phyloP scores from a whole-genome alignment of 176 grass and related monocot species.

The Oryza nivara region DNA sequence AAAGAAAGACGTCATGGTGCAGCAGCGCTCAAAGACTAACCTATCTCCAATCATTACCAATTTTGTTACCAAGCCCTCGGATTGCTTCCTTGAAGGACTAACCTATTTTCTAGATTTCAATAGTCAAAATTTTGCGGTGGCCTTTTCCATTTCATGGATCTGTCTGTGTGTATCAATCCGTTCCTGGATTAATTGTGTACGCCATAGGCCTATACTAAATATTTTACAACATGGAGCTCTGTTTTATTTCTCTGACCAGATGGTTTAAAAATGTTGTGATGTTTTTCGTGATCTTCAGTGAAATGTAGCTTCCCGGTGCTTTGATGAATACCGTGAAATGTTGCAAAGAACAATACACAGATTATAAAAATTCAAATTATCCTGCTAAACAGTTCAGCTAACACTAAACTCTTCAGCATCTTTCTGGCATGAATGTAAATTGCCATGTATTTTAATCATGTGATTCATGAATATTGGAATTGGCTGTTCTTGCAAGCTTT shows the following conservation, averaged over 20 bases:
- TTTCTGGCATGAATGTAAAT: neutral
- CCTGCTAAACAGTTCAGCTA: neutral
- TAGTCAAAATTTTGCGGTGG: conserved; percentile 19
- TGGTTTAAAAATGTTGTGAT: neutral
- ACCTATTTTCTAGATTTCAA: neutral
- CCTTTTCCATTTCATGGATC: neutral
- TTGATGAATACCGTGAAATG: neutral
- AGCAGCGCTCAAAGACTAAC: conserved; percentile 48
- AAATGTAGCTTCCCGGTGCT: neutral
- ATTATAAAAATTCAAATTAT: neutral
- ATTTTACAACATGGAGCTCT: neutral
- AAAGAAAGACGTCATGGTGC: conserved; percentile 93
- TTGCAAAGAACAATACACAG: neutral
- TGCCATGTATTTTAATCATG: neutral
- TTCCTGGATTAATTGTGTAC: neutral
- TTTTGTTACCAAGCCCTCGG: conserved; percentile 52
- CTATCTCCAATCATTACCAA: conserved; percentile 38
- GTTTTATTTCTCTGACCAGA: neutral
- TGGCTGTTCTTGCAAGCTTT: neutral
- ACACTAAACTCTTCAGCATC: neutral
- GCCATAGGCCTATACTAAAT: neutral
- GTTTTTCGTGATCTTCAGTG: neutral
- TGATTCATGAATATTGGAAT: neutral
- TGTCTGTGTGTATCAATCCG: neutral
- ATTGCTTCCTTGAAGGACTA: conserved; percentile 31